Base-by-base conservation (phyloP, 495 filamentous ascomycete genomes). In the Aspergillus egyptiacus region DNA sequence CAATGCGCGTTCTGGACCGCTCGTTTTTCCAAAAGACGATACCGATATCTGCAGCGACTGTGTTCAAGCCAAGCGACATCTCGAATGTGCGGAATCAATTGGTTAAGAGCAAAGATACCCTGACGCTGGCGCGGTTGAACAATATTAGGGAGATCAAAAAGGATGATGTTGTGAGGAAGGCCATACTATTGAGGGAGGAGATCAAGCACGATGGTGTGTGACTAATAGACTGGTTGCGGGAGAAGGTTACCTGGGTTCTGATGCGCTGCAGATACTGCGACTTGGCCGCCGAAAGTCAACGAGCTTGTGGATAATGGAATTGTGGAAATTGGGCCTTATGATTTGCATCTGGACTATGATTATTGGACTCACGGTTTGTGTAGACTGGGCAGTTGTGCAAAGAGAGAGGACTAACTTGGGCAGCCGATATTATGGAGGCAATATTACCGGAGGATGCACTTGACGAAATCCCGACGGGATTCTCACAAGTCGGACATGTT, bases 401-500 rank as follows among this genome's bases (percentile, higher is more conserved):
- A 8, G 27, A 19, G 20, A 9, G 15, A 17, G 18, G 18, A 14
- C 36, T 53, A 33, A 54, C 49, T 20, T 14, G 7, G 6, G 2
- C 19, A 91, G 89, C 82, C 48, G 90, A 97, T 55, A 84, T 97
- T 22, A 86, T 96, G 61, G 65, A 59, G 14, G 75, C 89, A 4
- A 80, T 96, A 39, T 71, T 96, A 0, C 89, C 91, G 45, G 75
- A 81, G 25, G 67, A 80, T 6, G 72, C 84, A 60, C 77, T 58
- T 4, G 50, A 79, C 18, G 90, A 95, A 27, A 72, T 93, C 7
- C 94, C 93, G n/a, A 74, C 78, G 27, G 89, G 89, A 19, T 97
- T 91, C 72, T 86, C 83, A 34, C 78, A 82, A 44, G 87, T 88
- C 30, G 93, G 93, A 33, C 94, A 99, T 56, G 81, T 99, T 36